Evolutionary conservation across 2,329 filamentous ascomycete genomes (phyloP), one percentile per base, ranked within the genome.

Genomic region (Amauroascus niger): DNA sequence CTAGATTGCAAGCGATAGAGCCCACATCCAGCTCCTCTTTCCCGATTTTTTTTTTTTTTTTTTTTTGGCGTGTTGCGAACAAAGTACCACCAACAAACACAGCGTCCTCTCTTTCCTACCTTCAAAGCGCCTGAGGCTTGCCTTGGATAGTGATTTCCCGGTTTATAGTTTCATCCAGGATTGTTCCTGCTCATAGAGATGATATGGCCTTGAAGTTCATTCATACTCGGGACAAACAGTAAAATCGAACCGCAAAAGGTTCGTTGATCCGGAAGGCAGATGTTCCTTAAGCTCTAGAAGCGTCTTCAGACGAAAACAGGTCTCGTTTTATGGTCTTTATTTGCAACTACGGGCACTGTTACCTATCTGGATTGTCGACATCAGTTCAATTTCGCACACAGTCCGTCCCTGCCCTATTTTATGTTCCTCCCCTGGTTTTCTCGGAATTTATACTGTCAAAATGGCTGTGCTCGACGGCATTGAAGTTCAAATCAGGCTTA

Each of bases 401-500:
- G 14, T 7, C 9, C 35, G 18, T 4, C 13, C 28, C 3, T 28
- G 28, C 41, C 6, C 8, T 30, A 8, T 28, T 30, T 11, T 3
- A 9, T 30, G 28, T 28, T 28, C 6, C 24, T 41, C 11, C 7
- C 11, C 20, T 24, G 7, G 2, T 22, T 24, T n/a, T 9, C 20
- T 24, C 4, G 11, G 24, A 6, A 16, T 28, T 13, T 37, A 11
- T 5, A 18, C 1, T n/a, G 40, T 11, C 11, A 52, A 11, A 5
- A 53, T 56, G 54, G 50, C 45, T 8, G 49, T 56, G 6, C 26
- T 56, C 7, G 46, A 56, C 14, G 46, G 41, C 16, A 24, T 53
- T 18, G 54, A 53, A 47, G 46, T 53, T 6, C 33, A 35, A 13
- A n/a, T 56, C 3, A 56, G 35, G 32, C n/a, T 50, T 35, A 16